Evolutionary conservation across 768 basidiomycete species (phyloP), one percentile per base, ranked within the genome.

Genomic region (Russula sp.): DNA sequence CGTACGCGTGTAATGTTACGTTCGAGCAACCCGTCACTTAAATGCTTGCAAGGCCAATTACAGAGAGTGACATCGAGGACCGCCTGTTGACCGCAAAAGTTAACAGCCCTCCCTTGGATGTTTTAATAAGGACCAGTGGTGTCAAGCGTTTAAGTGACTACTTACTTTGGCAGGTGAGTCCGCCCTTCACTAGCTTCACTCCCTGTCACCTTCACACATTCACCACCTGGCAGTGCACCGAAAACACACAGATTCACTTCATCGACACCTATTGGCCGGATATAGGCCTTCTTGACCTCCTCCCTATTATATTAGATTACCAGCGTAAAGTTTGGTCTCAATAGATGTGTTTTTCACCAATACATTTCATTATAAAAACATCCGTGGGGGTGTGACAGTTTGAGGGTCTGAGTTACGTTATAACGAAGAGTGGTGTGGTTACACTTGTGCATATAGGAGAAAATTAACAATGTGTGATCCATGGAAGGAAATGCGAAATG

Each of bases 111-210:
- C 91, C 92, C 13, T 78, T 97, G 0, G 96, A 98, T 71, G 83
- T 99, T 53, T 82, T 98, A 57, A 79, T 99, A 24, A 84, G 97
- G 48, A 97, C 95, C 0, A 94, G 92, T 57, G 93, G 94, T 13
- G 97, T 96, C 6, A 88, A 84, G 63, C 82, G 94, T 4, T 76
- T 97, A 26, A 93, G 91, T 71, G 93, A 97, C 69, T 99, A 87
- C 72, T 74, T 98, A 72, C 83, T 95, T 18, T 99, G 96, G 97
- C 97, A 99, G 90, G 95, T 90, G 62, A 63, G 84, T 76, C 2
- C 44, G 44, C 48, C 57, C n/a, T n/a, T n/a, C n/a, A n/a, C n/a
- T n/a, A n/a, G n/a, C n/a, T 30, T 57, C 22, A 8, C 54, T 40
- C 49, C 18, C 58, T 24, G 14, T 34, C 32, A 26, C 42, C 24